Conservation (phyloP, 2,329 filamentous ascomycete species). For the Diaporthe ilicicola region DNA sequence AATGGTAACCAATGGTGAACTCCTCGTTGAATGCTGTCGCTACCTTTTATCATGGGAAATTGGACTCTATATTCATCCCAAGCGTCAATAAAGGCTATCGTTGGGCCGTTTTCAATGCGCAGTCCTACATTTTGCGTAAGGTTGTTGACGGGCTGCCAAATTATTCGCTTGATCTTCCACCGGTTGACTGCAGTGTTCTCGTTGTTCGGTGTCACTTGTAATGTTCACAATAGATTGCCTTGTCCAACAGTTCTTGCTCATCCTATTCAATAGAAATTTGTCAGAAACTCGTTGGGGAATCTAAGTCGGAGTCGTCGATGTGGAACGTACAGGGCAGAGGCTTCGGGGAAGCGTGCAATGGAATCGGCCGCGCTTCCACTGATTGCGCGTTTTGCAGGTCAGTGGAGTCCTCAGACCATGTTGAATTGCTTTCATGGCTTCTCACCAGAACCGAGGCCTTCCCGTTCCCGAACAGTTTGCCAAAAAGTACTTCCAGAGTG, state of each 20-base stretch:
- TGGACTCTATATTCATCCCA: neutral
- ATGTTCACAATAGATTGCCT: neutral
- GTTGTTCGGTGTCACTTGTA: slow-evolving; percentile 12
- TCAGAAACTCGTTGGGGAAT: neutral
- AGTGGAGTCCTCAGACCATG: neutral
- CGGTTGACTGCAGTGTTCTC: no score
- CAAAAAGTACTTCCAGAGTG: slow-evolving; percentile 9
- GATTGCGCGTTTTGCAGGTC: neutral
- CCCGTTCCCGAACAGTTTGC: slow-evolving; percentile 17
- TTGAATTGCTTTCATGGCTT: neutral
- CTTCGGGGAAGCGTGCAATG: slow-evolving; percentile 16
- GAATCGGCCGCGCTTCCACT: slow-evolving; percentile 29
- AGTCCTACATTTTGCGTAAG: neutral
- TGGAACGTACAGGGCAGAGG: neutral
- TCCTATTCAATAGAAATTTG: neutral
- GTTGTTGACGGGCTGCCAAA: neutral
- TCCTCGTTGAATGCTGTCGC: neutral
- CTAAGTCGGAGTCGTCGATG: neutral
- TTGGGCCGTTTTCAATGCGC: no score
- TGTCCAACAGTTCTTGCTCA: slow-evolving; percentile 12
- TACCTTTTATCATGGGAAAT: neutral
- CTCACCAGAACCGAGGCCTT: slow-evolving; percentile 23
- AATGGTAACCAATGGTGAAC: neutral
- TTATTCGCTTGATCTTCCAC: neutral
- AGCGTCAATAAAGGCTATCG: neutral